Base-by-base conservation (phyloP, 202 grass and related monocot species). In the Eragrostis tef region DNA sequence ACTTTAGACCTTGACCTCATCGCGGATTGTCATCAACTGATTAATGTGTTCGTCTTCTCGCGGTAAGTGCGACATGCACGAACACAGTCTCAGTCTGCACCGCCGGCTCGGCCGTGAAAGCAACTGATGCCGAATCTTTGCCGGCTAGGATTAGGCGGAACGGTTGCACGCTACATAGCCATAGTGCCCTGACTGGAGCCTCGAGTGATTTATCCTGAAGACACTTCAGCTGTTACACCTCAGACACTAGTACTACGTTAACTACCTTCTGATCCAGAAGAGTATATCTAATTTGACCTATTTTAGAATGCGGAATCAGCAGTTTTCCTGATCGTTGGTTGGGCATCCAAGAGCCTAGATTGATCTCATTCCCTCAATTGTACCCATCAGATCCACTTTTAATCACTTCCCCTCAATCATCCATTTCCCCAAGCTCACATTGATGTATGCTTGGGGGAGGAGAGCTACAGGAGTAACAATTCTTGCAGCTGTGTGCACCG, bases 1-100 rank as follows among this genome's bases (percentile, higher is more conserved):
- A 86, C 78, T 89, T 89, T 90, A 80, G 88, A 90, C 84, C 74
- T 80, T 80, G 73, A 79, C 46, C 61, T 22, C 58, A 19, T 52
- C 49, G 61, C 53, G 73, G 58, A 79, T 45, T 73, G 82, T 79
- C 65, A 20, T 9, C 51, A 10, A 26, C 26, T 25, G 44, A 5
- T 5, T 20, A 72, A 16, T 47, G 56, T 5, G 19, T n/a, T 56
- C 17, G 19, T 56, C 22, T 61, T 61, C 58, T 27, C 58, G 58
- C 58, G 58, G 14, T 61, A 61, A 25, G 20, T 24, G 54, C 54
- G 19, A 22, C 56, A 70, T 9, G 71, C 71, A 77, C 64, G 77
- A 64, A 46, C 83, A 49, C 42, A 73, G 56, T 22, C n/a, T 67
- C 46, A 25, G 19, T 39, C 75, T 24, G n/a, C 19, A 11, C 25